Conservation (phyloP, 2,329 filamentous ascomycete genomes). For the Monosporascus cannonballus region DNA sequence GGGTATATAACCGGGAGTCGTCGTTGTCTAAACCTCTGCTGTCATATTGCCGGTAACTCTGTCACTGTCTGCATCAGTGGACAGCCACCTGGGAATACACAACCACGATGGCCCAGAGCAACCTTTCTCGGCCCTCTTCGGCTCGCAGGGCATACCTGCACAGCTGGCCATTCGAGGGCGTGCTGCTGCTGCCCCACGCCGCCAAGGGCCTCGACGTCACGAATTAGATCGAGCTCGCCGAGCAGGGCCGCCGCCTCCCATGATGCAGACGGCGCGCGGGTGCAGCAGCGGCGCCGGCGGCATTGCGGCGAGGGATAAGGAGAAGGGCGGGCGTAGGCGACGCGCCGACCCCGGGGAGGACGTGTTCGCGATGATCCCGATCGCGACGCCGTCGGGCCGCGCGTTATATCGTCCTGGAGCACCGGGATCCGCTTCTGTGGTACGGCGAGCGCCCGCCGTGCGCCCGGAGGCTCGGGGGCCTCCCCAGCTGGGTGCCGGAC, state of each 20-base stretch:
- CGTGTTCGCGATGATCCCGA: slow-evolving; percentile 16
- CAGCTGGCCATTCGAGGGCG: slow-evolving; percentile 9
- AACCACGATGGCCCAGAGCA: slow-evolving; percentile 3
- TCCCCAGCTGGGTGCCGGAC: slow-evolving; percentile 20
- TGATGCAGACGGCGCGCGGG: too few species aligned
- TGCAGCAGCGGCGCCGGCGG: too few species aligned
- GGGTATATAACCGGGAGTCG: too few species aligned
- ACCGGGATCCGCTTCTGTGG: slow-evolving; percentile 17
- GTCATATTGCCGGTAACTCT: too few species aligned
- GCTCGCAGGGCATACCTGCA: slow-evolving; percentile 1
- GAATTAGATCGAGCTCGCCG: too few species aligned
- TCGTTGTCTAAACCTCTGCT: too few species aligned
- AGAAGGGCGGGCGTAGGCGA: not conserved
- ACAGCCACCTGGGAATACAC: not conserved
- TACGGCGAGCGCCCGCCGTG: slow-evolving; percentile 11
- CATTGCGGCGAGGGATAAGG: not conserved
- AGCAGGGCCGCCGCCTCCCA: too few species aligned
- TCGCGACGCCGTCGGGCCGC: slow-evolving; percentile 15
- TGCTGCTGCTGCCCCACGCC: too few species aligned
- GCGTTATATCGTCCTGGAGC: slow-evolving; percentile 15
- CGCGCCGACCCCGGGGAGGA: slow-evolving; percentile 10
- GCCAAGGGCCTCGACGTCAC: too few species aligned
- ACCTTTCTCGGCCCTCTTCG: slow-evolving; percentile 7
- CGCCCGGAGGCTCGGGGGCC: slow-evolving; percentile 7
- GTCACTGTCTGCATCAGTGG: too few species aligned